phyloP scores from a whole-genome alignment of 768 basidiomycete genomes.

The Strobilomyces echinocephalus region DNA sequence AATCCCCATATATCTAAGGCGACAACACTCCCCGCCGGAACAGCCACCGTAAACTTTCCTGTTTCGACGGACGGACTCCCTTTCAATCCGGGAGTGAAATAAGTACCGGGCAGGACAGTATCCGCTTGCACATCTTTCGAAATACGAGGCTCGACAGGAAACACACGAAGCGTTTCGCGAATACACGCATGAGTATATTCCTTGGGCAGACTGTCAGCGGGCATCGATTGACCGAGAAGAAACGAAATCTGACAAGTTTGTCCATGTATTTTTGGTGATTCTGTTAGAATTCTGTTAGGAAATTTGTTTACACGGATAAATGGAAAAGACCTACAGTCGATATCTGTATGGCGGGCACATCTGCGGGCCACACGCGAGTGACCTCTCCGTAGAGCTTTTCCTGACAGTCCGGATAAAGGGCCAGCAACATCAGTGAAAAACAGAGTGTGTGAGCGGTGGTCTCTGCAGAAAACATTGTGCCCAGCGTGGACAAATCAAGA shows the following conservation, averaged over 20 bases:
- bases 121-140: slow-evolving; percentile 34
- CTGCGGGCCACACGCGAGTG: slow-evolving; percentile 35
- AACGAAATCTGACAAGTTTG: slow-evolving; percentile 29
- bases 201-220: slow-evolving; percentile 21
- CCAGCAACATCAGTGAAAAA: slow-evolving; percentile 42
- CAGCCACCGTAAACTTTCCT: slow-evolving; percentile 29
- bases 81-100: slow-evolving; percentile 29
- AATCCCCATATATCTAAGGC: slow-evolving; percentile 40
- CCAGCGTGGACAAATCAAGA: neutral
- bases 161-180: slow-evolving; percentile 43
- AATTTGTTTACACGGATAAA: too few relatives aligned
- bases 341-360: slow-evolving; percentile 21
- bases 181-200: slow-evolving; percentile 41
- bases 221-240: neutral
- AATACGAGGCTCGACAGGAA: slow-evolving; percentile 36
- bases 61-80: slow-evolving; percentile 16
- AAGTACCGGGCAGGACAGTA: slow-evolving; percentile 31
- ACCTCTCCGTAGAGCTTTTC: slow-evolving; percentile 42
- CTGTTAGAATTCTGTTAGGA: slow-evolving; percentile 18
- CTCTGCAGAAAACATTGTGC: slow-evolving; percentile 30
- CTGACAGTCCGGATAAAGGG: slow-evolving; percentile 48
- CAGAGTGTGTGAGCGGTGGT: slow-evolving; percentile 43
- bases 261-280: slow-evolving; percentile 37
- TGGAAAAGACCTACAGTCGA: slow-evolving; percentile 25
- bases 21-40: slow-evolving; percentile 38